These are phyloP conservation scores for Arthrobotrys conoides DNA, from an alignment of 2,329 filamentous ascomycete genomes.

Conservation along the genomic window DNA sequence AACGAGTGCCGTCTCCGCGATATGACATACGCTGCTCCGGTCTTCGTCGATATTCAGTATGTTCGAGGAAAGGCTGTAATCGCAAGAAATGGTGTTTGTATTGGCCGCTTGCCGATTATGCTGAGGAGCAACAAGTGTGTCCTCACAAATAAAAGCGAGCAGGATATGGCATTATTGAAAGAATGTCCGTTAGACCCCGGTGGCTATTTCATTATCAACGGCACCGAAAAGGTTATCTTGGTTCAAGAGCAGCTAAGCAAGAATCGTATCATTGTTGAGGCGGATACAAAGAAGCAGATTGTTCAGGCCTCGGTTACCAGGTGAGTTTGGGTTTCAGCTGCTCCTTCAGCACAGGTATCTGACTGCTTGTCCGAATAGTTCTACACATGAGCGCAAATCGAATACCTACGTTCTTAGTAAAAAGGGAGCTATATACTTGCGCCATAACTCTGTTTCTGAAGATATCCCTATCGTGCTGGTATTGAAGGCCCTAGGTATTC, in stretches of 20 bases:
- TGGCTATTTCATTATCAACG: conserved; percentile 97
- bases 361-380: conserved; percentile 72
- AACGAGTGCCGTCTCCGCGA: conserved; percentile 97
- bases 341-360: conserved; percentile 14
- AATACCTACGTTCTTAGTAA: conserved; percentile 97
- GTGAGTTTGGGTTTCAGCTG: conserved; percentile 64
- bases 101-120: conserved; percentile 97
- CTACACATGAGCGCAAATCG: conserved; percentile 96
- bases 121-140: conserved; percentile 94
- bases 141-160: conserved; percentile 84
- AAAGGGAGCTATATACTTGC: conserved; percentile 89
- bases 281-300: conserved; percentile 89
- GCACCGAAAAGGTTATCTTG: conserved; percentile 97
- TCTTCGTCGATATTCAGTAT: conserved; percentile 92
- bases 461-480: conserved; percentile 95
- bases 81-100: conserved; percentile 79
- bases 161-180: conserved; percentile 90
- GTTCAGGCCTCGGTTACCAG: conserved; percentile 94
- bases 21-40: conserved; percentile 97
- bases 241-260: conserved; percentile 99
- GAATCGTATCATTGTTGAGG: conserved; percentile 97
- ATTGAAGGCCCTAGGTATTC: conserved; percentile 91
- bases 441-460: conserved; percentile 93
- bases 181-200: conserved; percentile 97
- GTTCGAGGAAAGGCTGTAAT: conserved; percentile 84